Evolutionary conservation across 345 rosid species (phyloP), one percentile per base, ranked within the genome.

Genomic region (Eucalyptus sp.): DNA sequence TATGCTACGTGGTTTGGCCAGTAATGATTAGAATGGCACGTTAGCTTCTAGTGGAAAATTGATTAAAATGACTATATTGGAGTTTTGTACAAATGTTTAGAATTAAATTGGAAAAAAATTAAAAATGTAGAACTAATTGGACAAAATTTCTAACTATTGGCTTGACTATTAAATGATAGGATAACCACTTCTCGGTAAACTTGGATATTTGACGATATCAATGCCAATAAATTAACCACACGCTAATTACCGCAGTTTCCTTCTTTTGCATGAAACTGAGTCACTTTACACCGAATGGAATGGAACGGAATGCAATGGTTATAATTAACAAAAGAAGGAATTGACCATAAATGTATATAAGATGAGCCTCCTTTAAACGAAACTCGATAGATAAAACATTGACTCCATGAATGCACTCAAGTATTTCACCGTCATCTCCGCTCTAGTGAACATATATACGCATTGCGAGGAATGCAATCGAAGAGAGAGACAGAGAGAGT

Each of bases 81-180:
- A 56, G 10, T 56, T 56, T 4, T 56, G 62, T 25, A 6, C 1
- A 10, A 56, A 56, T 10, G 11, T 56, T 56, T 56, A 24, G 0
- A 10, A 56, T 56, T 24, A 56, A 56, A 24, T 56, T 56, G 3
- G 0, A 56, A 56, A 56, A 24, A 24, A 9, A 1, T 56, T 0
- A 64, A 64, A 64, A 64, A 0, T 14, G 14, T n/a, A n/a, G 0
- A 13, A n/a, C 6, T 56, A 56, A 24, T 56, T 56, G 1, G 3
- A 56, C 6, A 56, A 56, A 10, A 4, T 56, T 56, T 56, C 62
- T 13, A 56, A 56, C 29, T 6, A 56, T 6, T 10, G 20, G 62
- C 29, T 24, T 56, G 29, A 56, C 62, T 56, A 56, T 2, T 56
- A 56, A 56, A 56, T 24, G 62, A 56, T 56, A 56, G 62, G 62